Evolutionary conservation across 768 basidiomycete genomes (phyloP).

Genomic region (Trichaptum fuscoviolaceum): DNA sequence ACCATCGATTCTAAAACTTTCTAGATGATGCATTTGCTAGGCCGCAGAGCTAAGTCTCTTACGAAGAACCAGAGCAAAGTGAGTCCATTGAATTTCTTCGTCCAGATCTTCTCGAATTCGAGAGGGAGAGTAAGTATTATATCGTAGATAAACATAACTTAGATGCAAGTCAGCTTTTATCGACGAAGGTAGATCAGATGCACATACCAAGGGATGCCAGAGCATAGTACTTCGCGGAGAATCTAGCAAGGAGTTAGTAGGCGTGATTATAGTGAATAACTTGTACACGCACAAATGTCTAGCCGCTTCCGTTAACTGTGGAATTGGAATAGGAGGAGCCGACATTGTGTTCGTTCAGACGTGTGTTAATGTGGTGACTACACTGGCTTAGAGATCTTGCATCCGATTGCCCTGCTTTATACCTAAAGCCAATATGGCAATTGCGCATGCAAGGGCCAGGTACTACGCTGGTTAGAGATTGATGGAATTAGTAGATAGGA

Average conservation of each 20-base stretch:
- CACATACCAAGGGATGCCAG: background rate
- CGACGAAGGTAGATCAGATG: background rate
- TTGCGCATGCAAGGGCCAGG: no score
- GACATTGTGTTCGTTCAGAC: background rate
- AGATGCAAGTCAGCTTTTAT: background rate
- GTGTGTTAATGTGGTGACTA: background rate
- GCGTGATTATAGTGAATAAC: background rate
- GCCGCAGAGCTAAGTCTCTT: background rate
- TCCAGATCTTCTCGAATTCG: slow-evolving; percentile 17
- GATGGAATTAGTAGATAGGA: no score
- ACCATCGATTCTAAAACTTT: background rate
- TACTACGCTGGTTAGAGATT: no score
- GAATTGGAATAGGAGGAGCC: background rate
- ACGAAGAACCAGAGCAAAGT: slow-evolving; percentile 15
- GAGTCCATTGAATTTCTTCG: slow-evolving; percentile 11
- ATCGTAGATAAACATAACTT: slow-evolving; percentile 16
- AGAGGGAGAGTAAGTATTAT: slow-evolving; percentile 13
- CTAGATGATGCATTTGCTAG: background rate
- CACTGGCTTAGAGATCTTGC: no score
- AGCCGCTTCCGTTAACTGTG: background rate
- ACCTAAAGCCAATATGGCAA: no score
- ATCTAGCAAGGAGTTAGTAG: background rate
- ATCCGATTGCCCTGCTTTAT: no score
- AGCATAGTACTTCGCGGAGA: background rate
- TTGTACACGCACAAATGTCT: background rate